Base-by-base conservation (phyloP, 2,329 filamentous ascomycete species). In the Coniochaeta sp. region DNA sequence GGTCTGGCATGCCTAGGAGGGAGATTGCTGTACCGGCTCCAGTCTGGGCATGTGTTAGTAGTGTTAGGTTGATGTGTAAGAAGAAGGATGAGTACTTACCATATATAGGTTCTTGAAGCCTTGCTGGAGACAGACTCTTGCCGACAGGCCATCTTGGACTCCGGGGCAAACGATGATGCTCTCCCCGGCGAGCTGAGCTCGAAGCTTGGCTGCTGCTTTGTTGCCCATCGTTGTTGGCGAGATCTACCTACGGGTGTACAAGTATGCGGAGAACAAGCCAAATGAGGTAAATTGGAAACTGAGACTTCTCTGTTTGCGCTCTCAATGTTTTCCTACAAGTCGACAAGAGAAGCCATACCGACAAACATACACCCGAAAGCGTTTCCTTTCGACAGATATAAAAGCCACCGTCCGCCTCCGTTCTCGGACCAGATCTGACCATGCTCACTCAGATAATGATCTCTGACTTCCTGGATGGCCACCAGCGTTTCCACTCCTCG, bases 21-120 rank as follows among this genome's bases (percentile, higher is more conserved):
- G 85, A 88, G 61, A 83, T 82, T 17, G 78, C 78, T 1, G 83
- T 87, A 44, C 85, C 85, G 26, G 85, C 84, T 17, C 85, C 85
- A 12, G 85, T 87, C 83, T 86, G 44, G 30, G 14, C 55, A 16
- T 38, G 52, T 6, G 22, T 9, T 19, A 3, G 32, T 3, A 54
- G 9, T n/a, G 59, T 28, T 56, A 58, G 14, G 7, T 24, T 4
- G 8, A 12, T 3, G 30, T 32, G 30, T 32, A 4, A 22, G 36
- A 8, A 6, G 42, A 26, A 10, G 42, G 6, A 7, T 10, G 38
- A 17, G n/a, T n/a, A 61, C 75, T 52, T 72, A 87, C 85, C 86
- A 89, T 89, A 74, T 89, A 89, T 42, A 89, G 69, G 60, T 78
- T 81, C 55, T 88, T 81, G 61, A 88, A 88, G 5, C 85, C 86